These are phyloP conservation scores for Poa pratensis DNA, from an alignment of 176 grass and related monocot species.

Conservation along the genomic window DNA sequence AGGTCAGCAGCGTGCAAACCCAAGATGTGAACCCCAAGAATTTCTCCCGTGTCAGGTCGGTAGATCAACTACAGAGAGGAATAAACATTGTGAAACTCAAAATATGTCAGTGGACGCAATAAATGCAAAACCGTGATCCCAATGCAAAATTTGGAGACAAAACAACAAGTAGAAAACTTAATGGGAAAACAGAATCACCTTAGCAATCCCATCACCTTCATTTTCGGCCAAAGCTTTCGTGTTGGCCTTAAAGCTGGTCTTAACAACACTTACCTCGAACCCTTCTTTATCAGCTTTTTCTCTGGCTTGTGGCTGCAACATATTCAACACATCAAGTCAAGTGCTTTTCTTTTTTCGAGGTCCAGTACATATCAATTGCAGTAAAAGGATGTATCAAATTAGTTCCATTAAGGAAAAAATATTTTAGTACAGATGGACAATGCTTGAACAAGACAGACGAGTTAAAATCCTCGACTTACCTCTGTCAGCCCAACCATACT, in stretches of 20 bases:
- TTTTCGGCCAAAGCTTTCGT: constrained; percentile 98
- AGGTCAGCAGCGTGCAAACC: constrained; percentile 95
- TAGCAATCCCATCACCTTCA: constrained; percentile 95
- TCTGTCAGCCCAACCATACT: constrained; percentile 99
- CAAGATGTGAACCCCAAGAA: constrained; percentile 96
- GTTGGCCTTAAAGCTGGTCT: constrained; percentile 98
- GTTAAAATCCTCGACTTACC: constrained; percentile 47
- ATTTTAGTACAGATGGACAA: background rate
- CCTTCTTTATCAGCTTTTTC: constrained; percentile 93
- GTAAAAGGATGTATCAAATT: constrained; percentile 3
- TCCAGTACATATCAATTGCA: constrained; percentile 15
- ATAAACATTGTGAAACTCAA: constrained; percentile 10
- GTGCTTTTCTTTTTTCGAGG: background rate
- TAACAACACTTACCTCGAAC: constrained; percentile 79
- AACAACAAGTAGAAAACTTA: background rate
- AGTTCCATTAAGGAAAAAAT: background rate
- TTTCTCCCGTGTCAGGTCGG: constrained; percentile 87
- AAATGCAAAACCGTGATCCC: background rate
- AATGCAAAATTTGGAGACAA: constrained; percentile 10
- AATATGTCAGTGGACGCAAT: background rate
- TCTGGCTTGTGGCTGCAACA: constrained; percentile 91
- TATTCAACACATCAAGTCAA: constrained; percentile 28
- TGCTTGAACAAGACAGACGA: constrained; percentile 25
- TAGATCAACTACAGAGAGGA: constrained; percentile 80
- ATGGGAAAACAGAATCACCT: constrained; percentile 49